Base-by-base conservation (phyloP, 139 green algal genomes). In the Monoraphidium neglectum region DNA sequence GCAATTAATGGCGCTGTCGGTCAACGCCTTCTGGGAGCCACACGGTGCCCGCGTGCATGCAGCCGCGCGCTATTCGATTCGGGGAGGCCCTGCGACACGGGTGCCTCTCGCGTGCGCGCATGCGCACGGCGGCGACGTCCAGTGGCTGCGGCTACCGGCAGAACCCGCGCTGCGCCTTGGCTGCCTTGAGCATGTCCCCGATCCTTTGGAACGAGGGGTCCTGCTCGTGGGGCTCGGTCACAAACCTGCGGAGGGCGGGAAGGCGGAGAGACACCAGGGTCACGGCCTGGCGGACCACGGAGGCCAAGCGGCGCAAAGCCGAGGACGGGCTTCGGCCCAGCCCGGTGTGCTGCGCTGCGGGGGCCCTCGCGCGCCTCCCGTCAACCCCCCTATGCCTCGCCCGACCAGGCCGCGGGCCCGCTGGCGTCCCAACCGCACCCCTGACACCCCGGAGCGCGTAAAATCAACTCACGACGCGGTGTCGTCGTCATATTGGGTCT, bases 131-230 rank as follows among this genome's bases (percentile, higher is more conserved):
- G 8, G 43, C 43, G 8, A 51, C 43, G 43, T 8, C 43, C 8
- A 12, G 43, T 12, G 43, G 43, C 43, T 8, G 43, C 43, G 43
- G 8, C 12, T 12, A 51, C 8, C 8, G 43, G 43, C 8, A 51
- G 1, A 87, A 43, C 21, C 83, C 83, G 21, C 78, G 69, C 2
- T 67, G 13, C 26, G 46, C 28, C 74, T 86, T 88, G 28, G 74
- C 70, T 32, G 74, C 65, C 16, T 77, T 74, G 24, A 88, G 68
- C 23, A 81, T 36, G 35, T 46, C 62, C 33, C 83, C 83, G 37
- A 88, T 82, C 24, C 83, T 68, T 60, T 82, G 77, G 59, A 88
- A 88, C 0, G 79, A 86, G 47, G 80, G 73, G 38, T 88, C 83
- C 10, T 70, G 46, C 21, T 68, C 73, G 61, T 88, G 81, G 0